Evolutionary conservation across 108 stramenopile species (phyloP), one percentile per base, ranked within the genome.

Genomic region (Skeletonema tropicum): DNA sequence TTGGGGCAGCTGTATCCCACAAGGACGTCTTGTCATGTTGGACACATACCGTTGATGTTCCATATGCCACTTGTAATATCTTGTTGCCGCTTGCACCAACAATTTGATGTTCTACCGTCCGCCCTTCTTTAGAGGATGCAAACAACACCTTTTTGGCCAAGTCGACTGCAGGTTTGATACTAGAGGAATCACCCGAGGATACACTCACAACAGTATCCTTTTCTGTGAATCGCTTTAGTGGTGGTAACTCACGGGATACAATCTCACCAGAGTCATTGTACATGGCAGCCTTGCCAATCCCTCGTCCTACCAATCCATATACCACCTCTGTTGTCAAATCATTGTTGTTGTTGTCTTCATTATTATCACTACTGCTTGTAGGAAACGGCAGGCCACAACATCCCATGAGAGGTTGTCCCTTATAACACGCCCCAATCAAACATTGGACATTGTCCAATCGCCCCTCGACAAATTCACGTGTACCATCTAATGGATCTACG

Each of bases 381-480:
- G 84, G 72, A 73, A 93, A 93, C 11, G 92, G 92, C 38, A 90
- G 33, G 1, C 89, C 89, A 21, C 90, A 70, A 26, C 71, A 83
- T 15, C 92, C 92, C 46, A 77, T 87, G 49, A 90, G 64, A 11
- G 92, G 76, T 45, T 67, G 55, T 5, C 79, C 70, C 14, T 85
- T 70, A 19, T 77, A 52, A 17, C 70, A 73, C 61, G 89, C 70
- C 19, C 92, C 92, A 52, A 93, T 82, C 19, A 93, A 60, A 42
- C 82, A 86, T 62, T 85, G 88, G 15, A 87, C 88, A 68, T 88
- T 90, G 3, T 74, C 74, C 39, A 93, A 62, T 12, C 92, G 71
- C 2, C 92, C 92, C 58, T 93, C 89, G 9, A 93, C 92, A 79
- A 93, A 93, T 61, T 93, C 92, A 35, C 92, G 72, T 1, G 92